Evolutionary conservation across 1,284 basidiomycete species (phyloP).

Genomic region (Puccinia polysora): DNA sequence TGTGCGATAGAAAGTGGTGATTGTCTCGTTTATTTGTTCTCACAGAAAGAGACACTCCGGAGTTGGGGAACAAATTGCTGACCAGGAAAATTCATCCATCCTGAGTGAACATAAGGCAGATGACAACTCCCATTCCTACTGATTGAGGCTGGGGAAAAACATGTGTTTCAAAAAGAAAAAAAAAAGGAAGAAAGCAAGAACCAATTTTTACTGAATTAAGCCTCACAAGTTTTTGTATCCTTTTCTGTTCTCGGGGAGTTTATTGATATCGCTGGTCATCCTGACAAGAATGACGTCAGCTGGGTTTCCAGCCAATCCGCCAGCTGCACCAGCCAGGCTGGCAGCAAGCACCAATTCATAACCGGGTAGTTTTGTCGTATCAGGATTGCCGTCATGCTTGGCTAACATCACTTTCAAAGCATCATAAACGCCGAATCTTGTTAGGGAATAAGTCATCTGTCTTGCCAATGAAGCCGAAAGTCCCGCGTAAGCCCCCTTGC

Average conservation of each 20-base stretch:
- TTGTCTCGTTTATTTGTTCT: no score
- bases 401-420: slow-evolving; percentile 72
- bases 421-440: slow-evolving; percentile 88
- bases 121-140: no score
- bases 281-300: slow-evolving; percentile 43
- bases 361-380: slow-evolving; percentile 18
- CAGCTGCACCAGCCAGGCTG: slow-evolving; percentile 37
- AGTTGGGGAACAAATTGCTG: no score
- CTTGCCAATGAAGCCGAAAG: slow-evolving; percentile 82
- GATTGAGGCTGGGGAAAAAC: no score
- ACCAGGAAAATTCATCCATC: no score
- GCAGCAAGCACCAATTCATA: slow-evolving; percentile 24
- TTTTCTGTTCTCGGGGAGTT: slow-evolving; percentile 21
- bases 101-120: no score
- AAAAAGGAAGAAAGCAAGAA: not conserved
- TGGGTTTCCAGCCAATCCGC: slow-evolving; percentile 43
- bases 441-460: slow-evolving; percentile 88
- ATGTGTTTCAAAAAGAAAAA: not conserved
- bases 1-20: no score
- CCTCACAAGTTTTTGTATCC: slow-evolving; percentile 42
- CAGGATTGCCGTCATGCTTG: not conserved
- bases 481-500: slow-evolving; percentile 74
- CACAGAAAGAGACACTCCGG: no score
- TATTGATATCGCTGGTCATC: slow-evolving; percentile 43
- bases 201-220: no score